Evolutionary conservation across 2,329 filamentous ascomycete genomes (phyloP).

Genomic region (Samsoniella hepiali): DNA sequence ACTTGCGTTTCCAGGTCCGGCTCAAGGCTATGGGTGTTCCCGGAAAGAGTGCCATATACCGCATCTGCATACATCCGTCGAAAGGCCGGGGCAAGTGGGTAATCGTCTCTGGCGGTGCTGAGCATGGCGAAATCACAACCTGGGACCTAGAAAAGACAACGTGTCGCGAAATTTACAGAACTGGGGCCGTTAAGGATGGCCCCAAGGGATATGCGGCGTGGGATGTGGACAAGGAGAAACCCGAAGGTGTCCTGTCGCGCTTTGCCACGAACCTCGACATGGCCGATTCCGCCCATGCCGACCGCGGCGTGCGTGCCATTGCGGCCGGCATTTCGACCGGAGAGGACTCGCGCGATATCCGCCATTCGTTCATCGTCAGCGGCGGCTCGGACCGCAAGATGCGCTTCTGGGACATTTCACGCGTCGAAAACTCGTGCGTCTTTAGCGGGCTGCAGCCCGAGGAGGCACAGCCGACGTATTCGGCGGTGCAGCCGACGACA

Average conservation of each 20-base stretch:
- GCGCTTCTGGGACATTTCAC: conserved; percentile 86
- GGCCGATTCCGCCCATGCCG: conserved; percentile 50
- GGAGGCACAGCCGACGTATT: conserved; percentile 71
- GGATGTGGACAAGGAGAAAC: conserved; percentile 85
- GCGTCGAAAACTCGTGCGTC: conserved; percentile 72
- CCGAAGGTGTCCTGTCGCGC: conserved; percentile 80
- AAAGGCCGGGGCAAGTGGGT: conserved; percentile 80
- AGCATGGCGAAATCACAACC: conserved; percentile 82
- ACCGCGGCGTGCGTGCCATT: conserved; percentile 72
- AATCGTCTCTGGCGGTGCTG: conserved; percentile 83
- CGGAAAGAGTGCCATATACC: conserved; percentile 74
- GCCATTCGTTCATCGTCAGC: conserved; percentile 80
- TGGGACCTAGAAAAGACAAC: conserved; percentile 92
- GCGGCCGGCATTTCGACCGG: conserved; percentile 69
- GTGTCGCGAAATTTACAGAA: conserved; percentile 86
- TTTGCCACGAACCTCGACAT: conserved; percentile 75
- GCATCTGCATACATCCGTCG: conserved; percentile 73
- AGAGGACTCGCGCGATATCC: conserved; percentile 66
- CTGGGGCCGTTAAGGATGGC: conserved; percentile 56
- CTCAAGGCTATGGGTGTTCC: conserved; percentile 86
- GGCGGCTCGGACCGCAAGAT: conserved; percentile 88
- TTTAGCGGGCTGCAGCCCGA: conserved; percentile 74
- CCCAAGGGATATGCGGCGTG: conserved; percentile 73
- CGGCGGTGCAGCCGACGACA: conserved; percentile 58
- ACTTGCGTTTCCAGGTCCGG: conserved; percentile 87